Base-by-base conservation (phyloP, 2,329 filamentous ascomycete genomes). In the Xylariaceae sp. region DNA sequence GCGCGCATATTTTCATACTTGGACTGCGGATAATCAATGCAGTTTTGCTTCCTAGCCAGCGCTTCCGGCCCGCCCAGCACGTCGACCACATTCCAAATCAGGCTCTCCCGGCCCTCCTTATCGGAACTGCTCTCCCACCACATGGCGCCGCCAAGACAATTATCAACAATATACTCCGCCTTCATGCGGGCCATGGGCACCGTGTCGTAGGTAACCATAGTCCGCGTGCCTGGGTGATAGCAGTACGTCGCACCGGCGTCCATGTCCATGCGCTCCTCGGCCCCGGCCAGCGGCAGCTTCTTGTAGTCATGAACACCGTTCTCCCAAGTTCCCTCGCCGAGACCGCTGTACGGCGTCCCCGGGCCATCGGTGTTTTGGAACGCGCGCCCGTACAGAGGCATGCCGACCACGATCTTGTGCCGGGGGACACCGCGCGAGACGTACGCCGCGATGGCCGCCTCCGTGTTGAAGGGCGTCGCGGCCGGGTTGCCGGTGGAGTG, bases 101-200 rank as follows among this genome's bases (percentile, higher is more conserved):
- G 68, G 63, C 88, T 92, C 49, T 78, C 71, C 0, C 77, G 74
- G 0, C 83, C 84, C 2, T 71, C 67, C 66, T 84, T 85, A 68
- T 96, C 92, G 1, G 82, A 85, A 65, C 87, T 92, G 63, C 84
- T 89, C 74, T 96, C 92, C 91, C 91, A 96, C 90, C 90, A 97
- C 92, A 97, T 96, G n/a, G 81, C 89, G 16, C 92, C 92, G 1
- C 91, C 92, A 0, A 96, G 78, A 0, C 81, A 76, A 42, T 79
- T 74, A 18, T 80, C 69, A 65, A 77, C 80, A 66, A 96, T 81
- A 68, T 84, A 96, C 10, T 80, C 73, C 1, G 85, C 84, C 76
- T 96, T 97, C 60, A 73, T 68, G 60, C 76, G 75, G 3, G 84
- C 86, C 69, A 91, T 82, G 2, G 76, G 72, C 0, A 84, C 79